phyloP scores from a whole-genome alignment of 805 yeast genomes.

The Metahyphopichia silvanorum region DNA sequence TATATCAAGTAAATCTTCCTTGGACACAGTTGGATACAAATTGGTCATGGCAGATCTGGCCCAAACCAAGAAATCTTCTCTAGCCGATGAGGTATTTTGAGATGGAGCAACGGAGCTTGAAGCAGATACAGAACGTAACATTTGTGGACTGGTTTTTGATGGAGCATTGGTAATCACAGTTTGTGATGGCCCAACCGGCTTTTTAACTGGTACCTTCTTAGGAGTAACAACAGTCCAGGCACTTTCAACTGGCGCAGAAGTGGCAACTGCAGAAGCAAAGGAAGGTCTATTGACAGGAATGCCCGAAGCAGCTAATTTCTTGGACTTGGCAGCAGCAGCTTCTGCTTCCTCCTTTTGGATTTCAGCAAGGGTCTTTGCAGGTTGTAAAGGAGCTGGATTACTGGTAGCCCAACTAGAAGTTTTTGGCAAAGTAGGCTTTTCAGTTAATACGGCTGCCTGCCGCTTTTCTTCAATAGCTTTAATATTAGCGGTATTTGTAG shows the following conservation, averaged over 20 bases:
- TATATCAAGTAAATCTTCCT: conserved; percentile 75
- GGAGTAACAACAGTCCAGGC: conserved; percentile 46
- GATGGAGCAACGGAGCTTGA: conserved; percentile 19
- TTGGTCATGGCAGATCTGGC: conserved; percentile 63
- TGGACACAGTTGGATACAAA: conserved; percentile 71
- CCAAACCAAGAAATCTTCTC: conserved; percentile 68
- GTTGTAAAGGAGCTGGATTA: conserved; percentile 13
- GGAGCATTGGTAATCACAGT: conserved; percentile 14
- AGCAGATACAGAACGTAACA: conserved; percentile 36
- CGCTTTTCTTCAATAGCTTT: conserved; percentile 18
- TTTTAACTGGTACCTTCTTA: conserved; percentile 34
- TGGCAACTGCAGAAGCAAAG: conserved; percentile 33
- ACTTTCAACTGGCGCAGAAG: conserved; percentile 18
- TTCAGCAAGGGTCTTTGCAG: conserved; percentile 53
- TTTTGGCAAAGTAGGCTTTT: conserved; percentile 30
- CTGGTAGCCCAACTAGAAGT: conserved; percentile 44
- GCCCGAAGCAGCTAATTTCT: conserved; percentile 19
- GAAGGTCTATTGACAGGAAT: conserved; percentile 17
- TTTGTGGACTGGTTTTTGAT: conserved; percentile 27
- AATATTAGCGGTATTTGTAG: conserved; percentile 20
- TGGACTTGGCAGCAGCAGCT: conserved; percentile 21
- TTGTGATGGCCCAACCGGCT: conserved; percentile 8
- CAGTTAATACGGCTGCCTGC: conserved; percentile 15
- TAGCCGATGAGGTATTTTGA: conserved; percentile 19
- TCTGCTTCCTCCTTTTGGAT: conserved; percentile 59